Base-by-base conservation (phyloP, 2,329 filamentous ascomycete species). In the Trichoderma sp. region DNA sequence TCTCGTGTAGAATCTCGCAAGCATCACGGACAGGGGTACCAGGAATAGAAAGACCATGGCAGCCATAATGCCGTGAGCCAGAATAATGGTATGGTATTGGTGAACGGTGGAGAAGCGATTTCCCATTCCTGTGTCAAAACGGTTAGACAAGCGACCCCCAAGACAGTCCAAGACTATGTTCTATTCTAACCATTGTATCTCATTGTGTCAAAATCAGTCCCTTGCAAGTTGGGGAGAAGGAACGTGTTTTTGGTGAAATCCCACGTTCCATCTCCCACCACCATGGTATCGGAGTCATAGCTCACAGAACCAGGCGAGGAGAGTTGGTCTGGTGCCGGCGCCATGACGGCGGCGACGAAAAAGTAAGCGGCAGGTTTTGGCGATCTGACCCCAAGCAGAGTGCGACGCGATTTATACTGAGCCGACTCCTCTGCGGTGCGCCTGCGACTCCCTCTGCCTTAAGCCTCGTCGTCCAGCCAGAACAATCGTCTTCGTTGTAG, bases 261-360 rank as follows among this genome's bases (percentile, higher is more conserved):
- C 92, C 92, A 96, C 39, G 92, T 95, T 26, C 92, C 92, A 77
- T 95, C 92, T 71, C 92, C 92, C 18, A 95, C 91, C 67, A 83
- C 85, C 84, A 94, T 83, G n/a, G 89, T 92, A 75, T 89, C 84
- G 63, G 91, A 93, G 74, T 86, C 84, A 80, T 95, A 95, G 72
- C 85, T 87, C 77, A 88, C 90, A 79, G 89, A 88, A 76, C 92
- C 92, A 60, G 92, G 86, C 72, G 90, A 85, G 72, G 90, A 90
- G 75, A 91, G 84, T 74, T 82, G 81, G 76, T 86, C 83, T 79
- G 84, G 80, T 77, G 84, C 80, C 82, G 86, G 84, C 82, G 86
- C 86, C 87, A 89, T 89, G 77, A 76, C 78, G 84, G 84, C 84
- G 82, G 75, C 79, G 78, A 78, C 76, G 68, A 24, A 69, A n/a